Conservation (phyloP, 768 basidiomycete species). For the Gymnopilus dilepis region DNA sequence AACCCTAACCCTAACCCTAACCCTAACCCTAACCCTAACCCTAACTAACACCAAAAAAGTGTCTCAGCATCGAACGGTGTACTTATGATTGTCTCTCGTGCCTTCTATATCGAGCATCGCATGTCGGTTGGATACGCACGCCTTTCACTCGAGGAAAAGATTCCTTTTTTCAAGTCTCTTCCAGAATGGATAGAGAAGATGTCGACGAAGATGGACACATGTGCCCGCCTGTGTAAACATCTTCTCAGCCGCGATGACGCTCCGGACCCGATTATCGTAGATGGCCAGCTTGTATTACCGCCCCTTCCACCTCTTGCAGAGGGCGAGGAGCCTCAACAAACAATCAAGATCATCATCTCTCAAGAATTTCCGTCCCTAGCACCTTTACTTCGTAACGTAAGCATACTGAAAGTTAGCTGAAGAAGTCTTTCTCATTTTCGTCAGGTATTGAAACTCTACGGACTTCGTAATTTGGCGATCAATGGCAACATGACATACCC, state of each 20-base stretch:
- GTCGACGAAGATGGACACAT: conserved; percentile 24
- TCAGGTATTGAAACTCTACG: conserved; percentile 20
- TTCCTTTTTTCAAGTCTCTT: conserved; percentile 19
- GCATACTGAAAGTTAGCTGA: background rate
- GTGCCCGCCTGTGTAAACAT: conserved; percentile 10
- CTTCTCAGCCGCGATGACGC: conserved; percentile 20
- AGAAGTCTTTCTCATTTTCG: background rate
- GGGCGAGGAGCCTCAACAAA: background rate
- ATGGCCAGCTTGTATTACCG: conserved; percentile 19
- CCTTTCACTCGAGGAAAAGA: background rate
- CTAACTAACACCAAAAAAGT: too few relatives aligned
- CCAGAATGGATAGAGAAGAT: conserved; percentile 16
- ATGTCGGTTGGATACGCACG: conserved; percentile 18
- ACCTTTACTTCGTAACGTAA: conserved; percentile 21
- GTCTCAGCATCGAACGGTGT: conserved; percentile 11
- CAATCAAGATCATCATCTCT: conserved; percentile 24
- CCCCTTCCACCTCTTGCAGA: background rate
- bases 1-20: too few relatives aligned
- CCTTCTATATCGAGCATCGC: conserved; percentile 25
- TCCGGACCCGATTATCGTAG: conserved; percentile 9
- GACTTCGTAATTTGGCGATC: conserved; percentile 4
- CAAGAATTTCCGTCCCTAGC: conserved; percentile 26
- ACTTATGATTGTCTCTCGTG: conserved; percentile 10
- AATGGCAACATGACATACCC: conserved; percentile 8
- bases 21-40: too few relatives aligned